These are phyloP conservation scores for Naematelia aurantialba DNA, from an alignment of 768 basidiomycete genomes.

Conservation along the genomic window DNA sequence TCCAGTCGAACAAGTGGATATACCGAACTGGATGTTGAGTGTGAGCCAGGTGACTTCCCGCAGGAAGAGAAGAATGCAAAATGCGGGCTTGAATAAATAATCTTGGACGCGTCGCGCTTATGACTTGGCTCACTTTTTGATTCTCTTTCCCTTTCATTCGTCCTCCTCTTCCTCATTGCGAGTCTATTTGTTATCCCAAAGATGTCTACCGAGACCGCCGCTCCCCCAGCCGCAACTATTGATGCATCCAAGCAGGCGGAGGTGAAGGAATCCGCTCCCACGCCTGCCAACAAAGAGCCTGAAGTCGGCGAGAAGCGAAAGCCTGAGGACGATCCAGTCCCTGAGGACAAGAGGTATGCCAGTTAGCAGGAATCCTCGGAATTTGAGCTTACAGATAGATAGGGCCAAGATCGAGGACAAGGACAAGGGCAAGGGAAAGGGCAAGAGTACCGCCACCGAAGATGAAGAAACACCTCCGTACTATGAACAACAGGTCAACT, in stretches of 20 bases:
- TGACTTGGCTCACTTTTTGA: too few relatives aligned
- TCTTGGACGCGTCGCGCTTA: not conserved
- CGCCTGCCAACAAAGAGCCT: constrained; percentile 8
- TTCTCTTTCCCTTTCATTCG: not conserved
- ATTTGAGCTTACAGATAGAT: not conserved
- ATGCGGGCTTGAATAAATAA: too few relatives aligned
- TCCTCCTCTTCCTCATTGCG: not conserved
- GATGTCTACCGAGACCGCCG: constrained; percentile 13
- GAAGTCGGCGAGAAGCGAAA: constrained; percentile 38
- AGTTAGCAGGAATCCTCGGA: not conserved
- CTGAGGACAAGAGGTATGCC: constrained; percentile 27
- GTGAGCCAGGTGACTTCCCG: too few relatives aligned
- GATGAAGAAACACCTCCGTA: constrained; percentile 24
- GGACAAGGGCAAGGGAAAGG: constrained; percentile 33
- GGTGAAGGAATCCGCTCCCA: not conserved
- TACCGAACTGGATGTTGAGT: too few relatives aligned
- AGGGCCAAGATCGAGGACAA: not conserved
- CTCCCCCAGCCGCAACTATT: not conserved
- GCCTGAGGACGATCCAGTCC: constrained; percentile 17
- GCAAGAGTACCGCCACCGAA: constrained; percentile 18
- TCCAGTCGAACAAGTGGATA: too few relatives aligned
- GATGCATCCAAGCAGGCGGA: not conserved
- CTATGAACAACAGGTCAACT: constrained; percentile 55
- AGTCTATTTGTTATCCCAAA: not conserved
- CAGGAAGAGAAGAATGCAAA: too few relatives aligned